Conservation (phyloP, 176 grass and related monocot species). For the Cenchrus americanus region DNA sequence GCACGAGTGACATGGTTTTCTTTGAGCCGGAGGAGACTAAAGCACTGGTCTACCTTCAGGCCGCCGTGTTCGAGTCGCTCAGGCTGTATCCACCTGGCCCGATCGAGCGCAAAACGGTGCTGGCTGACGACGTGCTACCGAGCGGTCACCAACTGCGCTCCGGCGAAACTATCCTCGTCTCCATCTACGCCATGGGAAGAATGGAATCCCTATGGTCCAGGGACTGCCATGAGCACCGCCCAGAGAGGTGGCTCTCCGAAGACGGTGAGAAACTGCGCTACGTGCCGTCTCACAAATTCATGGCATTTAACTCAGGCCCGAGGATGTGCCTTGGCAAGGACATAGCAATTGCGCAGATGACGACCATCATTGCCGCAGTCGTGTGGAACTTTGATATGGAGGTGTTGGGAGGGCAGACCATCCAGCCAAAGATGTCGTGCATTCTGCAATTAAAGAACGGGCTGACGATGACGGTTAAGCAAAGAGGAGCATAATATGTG, state of each 20-base stretch:
- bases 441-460: slow-evolving; percentile 16
- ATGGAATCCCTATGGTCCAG: slow-evolving; percentile 13
- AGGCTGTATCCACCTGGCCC: slow-evolving; percentile 40
- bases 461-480: not conserved
- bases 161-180: not conserved
- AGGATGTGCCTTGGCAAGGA: slow-evolving; percentile 22
- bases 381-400: slow-evolving; percentile 31
- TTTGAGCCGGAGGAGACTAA: slow-evolving; percentile 40
- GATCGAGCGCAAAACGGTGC: slow-evolving; percentile 25
- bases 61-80: slow-evolving; percentile 50
- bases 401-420: not conserved
- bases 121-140: slow-evolving; percentile 14
- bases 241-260: slow-evolving; percentile 21
- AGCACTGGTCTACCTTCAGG: slow-evolving; percentile 46
- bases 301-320: slow-evolving; percentile 24
- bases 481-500: too few species aligned
- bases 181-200: slow-evolving; percentile 12
- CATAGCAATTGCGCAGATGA: slow-evolving; percentile 17
- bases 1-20: not conserved
- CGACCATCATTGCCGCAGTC: not conserved
- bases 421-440: not conserved
- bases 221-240: not conserved
- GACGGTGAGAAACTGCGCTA: not conserved
- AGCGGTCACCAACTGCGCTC: not conserved
- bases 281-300: slow-evolving; percentile 20